phyloP scores from a whole-genome alignment of 106 monocot species.

The Phalaenopsis equestris region DNA sequence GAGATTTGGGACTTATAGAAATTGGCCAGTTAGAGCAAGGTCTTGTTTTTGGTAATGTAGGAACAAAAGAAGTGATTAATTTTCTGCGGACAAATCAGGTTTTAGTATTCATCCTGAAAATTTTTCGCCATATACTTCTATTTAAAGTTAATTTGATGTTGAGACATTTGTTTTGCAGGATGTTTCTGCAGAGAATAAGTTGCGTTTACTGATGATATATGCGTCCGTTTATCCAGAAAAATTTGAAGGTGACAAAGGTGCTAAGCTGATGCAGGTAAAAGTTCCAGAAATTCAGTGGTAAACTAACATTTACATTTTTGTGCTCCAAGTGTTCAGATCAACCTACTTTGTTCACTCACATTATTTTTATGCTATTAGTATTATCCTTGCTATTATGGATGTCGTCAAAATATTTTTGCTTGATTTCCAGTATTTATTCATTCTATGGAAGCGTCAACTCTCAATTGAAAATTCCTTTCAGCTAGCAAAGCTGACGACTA shows the following conservation, averaged over 20 bases:
- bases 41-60: slow-evolving; percentile 77
- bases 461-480: slow-evolving; percentile 19
- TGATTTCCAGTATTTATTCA: slow-evolving; percentile 1
- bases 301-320: neutral
- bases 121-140: neutral
- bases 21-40: slow-evolving; percentile 74
- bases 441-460: neutral
- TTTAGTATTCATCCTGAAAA: neutral
- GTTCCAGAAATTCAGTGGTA: neutral
- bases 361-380: neutral
- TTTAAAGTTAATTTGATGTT: neutral
- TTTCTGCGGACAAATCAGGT: slow-evolving; percentile 67
- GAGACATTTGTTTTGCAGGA: slow-evolving; percentile 32
- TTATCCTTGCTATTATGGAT: neutral
- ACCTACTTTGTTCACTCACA: neutral
- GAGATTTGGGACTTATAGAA: slow-evolving; percentile 40
- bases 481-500: slow-evolving; percentile 58
- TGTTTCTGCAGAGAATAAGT: slow-evolving; percentile 53
- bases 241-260: slow-evolving; percentile 68
- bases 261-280: slow-evolving; percentile 64
- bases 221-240: slow-evolving; percentile 60
- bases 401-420: neutral
- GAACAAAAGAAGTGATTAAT: slow-evolving; percentile 64
- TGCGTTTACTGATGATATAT: slow-evolving; percentile 65
- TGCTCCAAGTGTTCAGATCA: neutral